Evolutionary conservation across 129 eudicot species (phyloP).

Genomic region (Chrysanthemum seticuspe): DNA sequence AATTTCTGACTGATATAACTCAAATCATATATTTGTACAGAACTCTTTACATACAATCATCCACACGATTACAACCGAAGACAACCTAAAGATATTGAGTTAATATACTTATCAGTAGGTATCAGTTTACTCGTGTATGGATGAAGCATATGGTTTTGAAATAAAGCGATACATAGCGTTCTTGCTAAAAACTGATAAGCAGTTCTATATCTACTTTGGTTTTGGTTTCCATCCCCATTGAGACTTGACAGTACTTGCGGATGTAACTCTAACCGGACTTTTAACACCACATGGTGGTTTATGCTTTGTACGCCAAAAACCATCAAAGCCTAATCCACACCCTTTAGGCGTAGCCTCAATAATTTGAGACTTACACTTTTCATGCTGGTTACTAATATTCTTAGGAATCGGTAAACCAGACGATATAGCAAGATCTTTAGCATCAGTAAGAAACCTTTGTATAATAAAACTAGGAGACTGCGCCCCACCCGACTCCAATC

Average conservation of each 20-base stretch:
- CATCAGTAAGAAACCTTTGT: conserved; percentile 75
- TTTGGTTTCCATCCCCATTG: conserved; percentile 38
- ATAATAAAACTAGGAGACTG: conserved; percentile 64
- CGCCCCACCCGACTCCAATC: conserved; percentile 26
- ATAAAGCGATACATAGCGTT: neutral
- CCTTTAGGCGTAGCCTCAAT: conserved; percentile 42
- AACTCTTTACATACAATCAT: conserved; percentile 24
- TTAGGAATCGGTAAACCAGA: conserved; percentile 39
- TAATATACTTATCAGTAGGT: neutral
- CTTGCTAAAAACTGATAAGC: neutral
- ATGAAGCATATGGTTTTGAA: neutral
- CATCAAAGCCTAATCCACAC: conserved; percentile 63
- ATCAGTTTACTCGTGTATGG: neutral
- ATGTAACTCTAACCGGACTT: conserved; percentile 51
- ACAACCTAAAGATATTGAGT: neutral
- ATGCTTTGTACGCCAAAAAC: conserved; percentile 51
- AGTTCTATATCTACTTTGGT: conserved; percentile 7
- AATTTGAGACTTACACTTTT: conserved; percentile 20
- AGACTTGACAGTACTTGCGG: conserved; percentile 36
- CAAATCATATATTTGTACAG: conserved; percentile 7
- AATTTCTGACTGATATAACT: neutral
- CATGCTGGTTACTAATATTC: conserved; percentile 9
- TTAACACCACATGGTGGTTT: conserved; percentile 52
- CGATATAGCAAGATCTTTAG: conserved; percentile 63
- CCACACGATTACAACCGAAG: conserved; percentile 18